These are phyloP conservation scores for Phytophthora uliginosa DNA, from an alignment of 352 stramenopile genomes.

Conservation along the genomic window DNA sequence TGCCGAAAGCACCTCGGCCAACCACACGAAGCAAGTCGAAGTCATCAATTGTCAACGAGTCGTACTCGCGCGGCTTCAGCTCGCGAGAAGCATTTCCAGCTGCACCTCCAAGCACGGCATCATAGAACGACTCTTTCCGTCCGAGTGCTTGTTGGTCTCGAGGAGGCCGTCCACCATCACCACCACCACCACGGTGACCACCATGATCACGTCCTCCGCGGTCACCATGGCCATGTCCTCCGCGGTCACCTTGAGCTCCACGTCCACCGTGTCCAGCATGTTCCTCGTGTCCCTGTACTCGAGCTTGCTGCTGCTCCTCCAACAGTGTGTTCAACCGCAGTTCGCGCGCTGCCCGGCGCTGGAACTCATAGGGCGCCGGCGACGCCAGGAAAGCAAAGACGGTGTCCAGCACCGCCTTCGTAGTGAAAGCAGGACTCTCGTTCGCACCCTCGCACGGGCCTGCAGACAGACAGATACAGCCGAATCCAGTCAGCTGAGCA, in stretches of 20 bases:
- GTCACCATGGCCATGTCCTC: neutral
- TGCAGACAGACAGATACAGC: conserved; percentile 84
- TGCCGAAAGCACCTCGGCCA: conserved; percentile 97
- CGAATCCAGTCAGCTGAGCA: conserved; percentile 56
- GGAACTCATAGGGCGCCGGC: conserved; percentile 84
- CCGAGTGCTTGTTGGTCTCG: conserved; percentile 16
- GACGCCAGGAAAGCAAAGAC: conserved; percentile 88
- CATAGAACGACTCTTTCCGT: conserved; percentile 35
- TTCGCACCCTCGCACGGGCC: conserved; percentile 61
- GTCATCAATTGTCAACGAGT: conserved; percentile 91
- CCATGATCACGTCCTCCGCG: neutral
- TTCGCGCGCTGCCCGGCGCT: conserved; percentile 61
- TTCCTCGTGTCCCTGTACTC: conserved; percentile 2
- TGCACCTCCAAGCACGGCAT: conserved; percentile 29
- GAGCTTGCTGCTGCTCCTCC: conserved; percentile 42
- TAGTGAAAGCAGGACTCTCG: conserved; percentile 77
- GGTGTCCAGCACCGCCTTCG: conserved; percentile 73
- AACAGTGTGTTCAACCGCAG: conserved; percentile 60
- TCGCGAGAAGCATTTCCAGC: conserved; percentile 30
- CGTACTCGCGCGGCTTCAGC: conserved; percentile 54
- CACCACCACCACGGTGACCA: neutral
- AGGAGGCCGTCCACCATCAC: conserved; percentile 15
- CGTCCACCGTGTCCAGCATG: conserved; percentile 3
- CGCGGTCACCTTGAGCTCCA: neutral
- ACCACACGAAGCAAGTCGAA: conserved; percentile 98